Percentiles rank a stretch among this genome's conserved stretches.
These are phyloP conservation scores for Alternaria angustiovoidea DNA, from an alignment of 2,329 filamentous ascomycete genomes.

Conservation along the genomic window DNA sequence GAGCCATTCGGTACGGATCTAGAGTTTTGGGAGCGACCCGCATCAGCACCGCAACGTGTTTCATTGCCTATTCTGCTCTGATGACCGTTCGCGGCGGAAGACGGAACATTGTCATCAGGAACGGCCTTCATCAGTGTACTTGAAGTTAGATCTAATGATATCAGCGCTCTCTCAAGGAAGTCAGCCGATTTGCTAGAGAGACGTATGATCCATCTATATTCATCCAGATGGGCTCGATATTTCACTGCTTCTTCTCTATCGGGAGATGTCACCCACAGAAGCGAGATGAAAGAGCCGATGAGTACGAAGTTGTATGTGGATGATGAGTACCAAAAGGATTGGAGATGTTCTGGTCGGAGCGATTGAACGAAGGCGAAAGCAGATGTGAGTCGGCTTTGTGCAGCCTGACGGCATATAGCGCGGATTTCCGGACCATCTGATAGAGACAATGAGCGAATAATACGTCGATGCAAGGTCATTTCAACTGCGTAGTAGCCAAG, in stretches of 20 bases:
- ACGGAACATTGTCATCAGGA: background rate
- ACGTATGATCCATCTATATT: slow-evolving; percentile 54
- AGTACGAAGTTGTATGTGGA: slow-evolving; percentile 55
- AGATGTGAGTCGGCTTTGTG: slow-evolving; percentile 53
- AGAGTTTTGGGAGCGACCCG: background rate
- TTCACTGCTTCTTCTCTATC: slow-evolving; percentile 45
- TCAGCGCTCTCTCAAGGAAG: slow-evolving; percentile 53
- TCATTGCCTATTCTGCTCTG: background rate
- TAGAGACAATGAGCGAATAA: slow-evolving; percentile 48
- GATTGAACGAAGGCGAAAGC: slow-evolving; percentile 57
- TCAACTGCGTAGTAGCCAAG: slow-evolving; percentile 58
- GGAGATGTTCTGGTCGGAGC: slow-evolving; percentile 55
- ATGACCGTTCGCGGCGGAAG: background rate
- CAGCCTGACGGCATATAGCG: slow-evolving; percentile 54
- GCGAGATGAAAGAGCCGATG: slow-evolving; percentile 54
- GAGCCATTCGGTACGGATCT: background rate
- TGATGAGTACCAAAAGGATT: slow-evolving; percentile 59
- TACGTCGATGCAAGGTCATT: slow-evolving; percentile 55
- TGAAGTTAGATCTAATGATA: slow-evolving; percentile 20
- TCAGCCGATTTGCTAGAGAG: slow-evolving; percentile 54
- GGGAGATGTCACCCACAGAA: slow-evolving; percentile 49
- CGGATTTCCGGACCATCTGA: slow-evolving; percentile 42
- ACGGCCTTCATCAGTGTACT: background rate
- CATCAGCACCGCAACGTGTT: background rate
- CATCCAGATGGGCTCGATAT: slow-evolving; percentile 50